A percentile compares a stretch with the other conserved stretches of the same genome.
phyloP scores from a whole-genome alignment of 352 stramenopile species.

The Phytophthora gonapodyides region DNA sequence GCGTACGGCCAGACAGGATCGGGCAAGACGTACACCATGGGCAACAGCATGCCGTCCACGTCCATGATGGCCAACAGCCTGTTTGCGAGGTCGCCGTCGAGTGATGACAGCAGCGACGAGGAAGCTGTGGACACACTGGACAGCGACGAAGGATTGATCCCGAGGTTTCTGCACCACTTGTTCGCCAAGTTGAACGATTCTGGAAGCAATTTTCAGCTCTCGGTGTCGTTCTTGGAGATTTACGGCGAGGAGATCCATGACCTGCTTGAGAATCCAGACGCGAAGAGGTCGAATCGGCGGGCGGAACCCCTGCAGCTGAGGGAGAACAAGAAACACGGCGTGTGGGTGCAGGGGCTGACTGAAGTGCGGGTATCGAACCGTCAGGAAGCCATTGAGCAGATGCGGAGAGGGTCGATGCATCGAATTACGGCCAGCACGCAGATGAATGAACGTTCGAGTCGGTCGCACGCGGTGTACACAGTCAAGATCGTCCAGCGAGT shows the following conservation, averaged over 20 bases:
- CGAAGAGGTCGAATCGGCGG: conserved; percentile 27
- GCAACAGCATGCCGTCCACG: conserved; percentile 62
- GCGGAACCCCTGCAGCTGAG: conserved; percentile 69
- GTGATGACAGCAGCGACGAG: conserved; percentile 23
- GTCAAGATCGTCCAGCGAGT: conserved; percentile 79
- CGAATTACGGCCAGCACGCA: conserved; percentile 85
- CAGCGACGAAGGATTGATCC: conserved; percentile 78
- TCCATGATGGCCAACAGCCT: conserved; percentile 43
- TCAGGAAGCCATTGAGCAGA: conserved; percentile 76
- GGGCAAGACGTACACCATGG: conserved; percentile 88
- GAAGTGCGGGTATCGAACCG: conserved; percentile 67
- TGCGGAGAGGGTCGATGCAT: conserved; percentile 70
- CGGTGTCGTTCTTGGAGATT: conserved; percentile 95
- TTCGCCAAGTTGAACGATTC: conserved; percentile 60
- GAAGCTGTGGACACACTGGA: conserved; percentile 34
- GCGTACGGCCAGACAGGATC: conserved; percentile 87
- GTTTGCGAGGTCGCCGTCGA: conserved; percentile 27
- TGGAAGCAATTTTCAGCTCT: conserved; percentile 47
- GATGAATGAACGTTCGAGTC: conserved; percentile 90
- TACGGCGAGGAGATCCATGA: conserved; percentile 98
- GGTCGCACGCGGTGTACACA: conserved; percentile 86
- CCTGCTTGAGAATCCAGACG: conserved; percentile 75
- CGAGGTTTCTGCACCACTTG: conserved; percentile 83
- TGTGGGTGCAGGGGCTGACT: conserved; percentile 81
- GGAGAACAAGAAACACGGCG: conserved; percentile 65